These are phyloP conservation scores for Rhynchospora pubera DNA, from an alignment of 176 grass and related monocot genomes.

Conservation along the genomic window DNA sequence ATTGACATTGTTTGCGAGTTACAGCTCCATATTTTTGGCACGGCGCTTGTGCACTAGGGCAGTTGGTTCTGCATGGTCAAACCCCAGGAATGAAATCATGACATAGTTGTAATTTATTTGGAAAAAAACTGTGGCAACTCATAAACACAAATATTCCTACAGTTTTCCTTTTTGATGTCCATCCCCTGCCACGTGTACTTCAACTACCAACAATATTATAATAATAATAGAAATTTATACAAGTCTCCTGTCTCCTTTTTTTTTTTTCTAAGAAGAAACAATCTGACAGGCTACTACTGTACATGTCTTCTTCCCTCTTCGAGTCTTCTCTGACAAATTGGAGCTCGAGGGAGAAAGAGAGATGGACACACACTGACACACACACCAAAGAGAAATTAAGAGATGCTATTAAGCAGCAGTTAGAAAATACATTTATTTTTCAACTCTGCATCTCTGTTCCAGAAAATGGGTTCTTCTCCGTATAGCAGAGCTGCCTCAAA, in stretches of 20 bases:
- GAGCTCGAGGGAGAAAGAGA: background rate
- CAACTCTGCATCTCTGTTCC: background rate
- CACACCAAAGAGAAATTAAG: background rate
- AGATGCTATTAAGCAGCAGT: background rate
- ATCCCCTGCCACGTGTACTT: background rate
- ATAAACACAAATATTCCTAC: background rate
- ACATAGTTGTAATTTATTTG: background rate
- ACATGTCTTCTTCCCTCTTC: background rate
- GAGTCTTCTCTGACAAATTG: background rate
- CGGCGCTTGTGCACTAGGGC: no score
- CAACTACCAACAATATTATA: background rate
- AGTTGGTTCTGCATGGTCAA: background rate
- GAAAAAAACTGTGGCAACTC: background rate
- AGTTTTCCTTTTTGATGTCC: background rate
- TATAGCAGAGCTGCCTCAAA: background rate
- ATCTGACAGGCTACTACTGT: background rate
- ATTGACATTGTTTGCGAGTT: background rate
- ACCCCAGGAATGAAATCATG: background rate
- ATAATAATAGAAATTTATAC: background rate
- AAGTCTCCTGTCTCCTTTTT: background rate
- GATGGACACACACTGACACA: no score
- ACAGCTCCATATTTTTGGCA: background rate
- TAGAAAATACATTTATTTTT: background rate
- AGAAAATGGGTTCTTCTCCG: constrained; percentile 21
- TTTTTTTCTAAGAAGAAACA: background rate